Base-by-base conservation (phyloP, 176 grass and related monocot genomes). In the Carex parvula region DNA sequence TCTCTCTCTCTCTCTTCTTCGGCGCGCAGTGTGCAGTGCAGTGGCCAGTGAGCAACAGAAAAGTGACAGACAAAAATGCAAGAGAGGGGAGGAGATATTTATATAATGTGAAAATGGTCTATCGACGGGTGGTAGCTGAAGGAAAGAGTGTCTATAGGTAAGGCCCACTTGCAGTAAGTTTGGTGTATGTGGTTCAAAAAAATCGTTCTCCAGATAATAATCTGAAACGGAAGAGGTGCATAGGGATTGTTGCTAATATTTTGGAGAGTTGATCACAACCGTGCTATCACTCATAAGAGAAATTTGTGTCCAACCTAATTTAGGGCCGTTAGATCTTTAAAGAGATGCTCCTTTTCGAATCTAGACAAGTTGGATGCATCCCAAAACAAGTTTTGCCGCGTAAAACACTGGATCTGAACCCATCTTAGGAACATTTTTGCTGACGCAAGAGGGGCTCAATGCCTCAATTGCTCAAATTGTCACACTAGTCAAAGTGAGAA, bases 1-100 rank as follows among this genome's bases (percentile, higher is more conserved):
- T 84, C 82, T 35, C 41, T 58, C 82, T n/a, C 42, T 83, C 18
- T 50, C 11, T 66, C 50, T n/a, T n/a, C n/a, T n/a, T 35, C 21
- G 52, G 35, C 3, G 35, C 17, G n/a, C 1, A 66, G 62, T 26
- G 60, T 21, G 52, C 37, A 6, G 5, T 5, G 17, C 22, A 30
- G 72, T 55, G 73, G 18, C 7, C 22, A 17, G 48, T 55, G 73
- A 32, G 14, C 24, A 77, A 77, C 73, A 77, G 73, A 77, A 77
- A 77, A 0, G 70, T 21, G 52, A 75, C 44, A 77, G 7, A 56
- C 73, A 30, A 54, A 30, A 29, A 16, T 30, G 14, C 50, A 54
- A 77, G 2, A 16, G 50, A 75, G 4, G 52, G 12, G 5, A 17
- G 8, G 14, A 60, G 15, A 80, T 39, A 35, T 62, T 20, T 4